Conservation (phyloP, 2,329 filamentous ascomycete genomes). For the Colletotrichum aenigma region DNA sequence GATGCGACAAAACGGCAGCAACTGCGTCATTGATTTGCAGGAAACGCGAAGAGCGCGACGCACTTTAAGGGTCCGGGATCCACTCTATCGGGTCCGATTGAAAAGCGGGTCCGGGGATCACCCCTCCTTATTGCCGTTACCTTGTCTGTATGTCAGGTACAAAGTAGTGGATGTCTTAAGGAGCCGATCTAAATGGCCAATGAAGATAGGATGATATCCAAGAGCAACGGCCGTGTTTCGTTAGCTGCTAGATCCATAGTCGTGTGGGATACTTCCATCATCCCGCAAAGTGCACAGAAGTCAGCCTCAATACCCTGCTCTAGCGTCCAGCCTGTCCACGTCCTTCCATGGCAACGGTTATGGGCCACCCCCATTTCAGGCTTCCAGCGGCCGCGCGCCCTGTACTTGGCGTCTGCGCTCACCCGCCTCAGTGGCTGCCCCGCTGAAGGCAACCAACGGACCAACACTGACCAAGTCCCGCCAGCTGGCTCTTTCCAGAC, state of each 20-base stretch:
- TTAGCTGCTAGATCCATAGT: background rate
- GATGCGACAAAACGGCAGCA: background rate
- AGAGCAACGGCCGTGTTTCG: background rate
- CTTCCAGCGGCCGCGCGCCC: conserved; percentile 6
- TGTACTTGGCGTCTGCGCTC: conserved; percentile 10
- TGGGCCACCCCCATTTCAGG: background rate
- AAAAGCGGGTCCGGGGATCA: conserved; percentile 1
- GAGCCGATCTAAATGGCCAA: background rate
- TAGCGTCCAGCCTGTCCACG: background rate
- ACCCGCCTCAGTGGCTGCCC: background rate
- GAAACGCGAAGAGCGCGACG: conserved; percentile 25
- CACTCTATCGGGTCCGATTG: conserved; percentile 10
- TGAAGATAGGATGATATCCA: background rate
- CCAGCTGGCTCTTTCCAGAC: conserved; percentile 20
- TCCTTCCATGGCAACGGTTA: background rate
- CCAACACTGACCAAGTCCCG: background rate
- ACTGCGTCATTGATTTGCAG: conserved; percentile 31
- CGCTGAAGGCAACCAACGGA: background rate
- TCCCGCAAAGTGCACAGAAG: background rate
- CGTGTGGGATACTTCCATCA: background rate
- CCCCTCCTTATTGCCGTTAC: conserved; percentile 1
- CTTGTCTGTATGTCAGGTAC: background rate
- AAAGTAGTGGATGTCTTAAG: background rate
- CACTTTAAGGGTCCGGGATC: background rate
- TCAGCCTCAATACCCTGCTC: background rate